phyloP scores from a whole-genome alignment of 1,284 basidiomycete genomes.

The Sanguinoderma infundibulare region DNA sequence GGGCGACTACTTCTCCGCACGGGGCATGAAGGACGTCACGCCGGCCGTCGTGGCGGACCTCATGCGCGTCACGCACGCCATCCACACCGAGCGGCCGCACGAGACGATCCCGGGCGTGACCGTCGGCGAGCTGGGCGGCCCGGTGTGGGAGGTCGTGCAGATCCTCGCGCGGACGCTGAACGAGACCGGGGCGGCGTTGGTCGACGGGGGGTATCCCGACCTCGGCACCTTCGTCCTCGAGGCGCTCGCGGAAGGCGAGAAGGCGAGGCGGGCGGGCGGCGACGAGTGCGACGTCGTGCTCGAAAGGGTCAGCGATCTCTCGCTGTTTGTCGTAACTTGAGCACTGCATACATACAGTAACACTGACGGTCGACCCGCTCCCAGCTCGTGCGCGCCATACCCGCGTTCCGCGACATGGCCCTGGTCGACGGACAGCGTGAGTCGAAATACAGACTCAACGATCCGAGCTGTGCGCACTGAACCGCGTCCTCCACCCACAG shows the following conservation, averaged over 20 bases:
- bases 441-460: too few species aligned
- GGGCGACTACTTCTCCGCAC: slow-evolving; percentile 72
- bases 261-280: slow-evolving; percentile 38
- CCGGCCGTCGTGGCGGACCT: slow-evolving; percentile 70
- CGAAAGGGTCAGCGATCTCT: slow-evolving; percentile 53
- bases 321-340: too few species aligned
- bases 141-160: slow-evolving; percentile 72
- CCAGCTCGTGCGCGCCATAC: slow-evolving; percentile 75
- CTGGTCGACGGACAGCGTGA: slow-evolving; percentile 64
- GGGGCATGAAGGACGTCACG: slow-evolving; percentile 61
- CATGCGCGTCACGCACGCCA: slow-evolving; percentile 57
- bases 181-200: slow-evolving; percentile 73
- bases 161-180: slow-evolving; percentile 68
- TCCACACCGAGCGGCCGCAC: slow-evolving; percentile 76
- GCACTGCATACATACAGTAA: background rate
- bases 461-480: too few species aligned
- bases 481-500: too few species aligned
- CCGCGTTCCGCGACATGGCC: slow-evolving; percentile 78
- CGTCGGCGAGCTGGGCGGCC: slow-evolving; percentile 78
- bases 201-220: slow-evolving; percentile 63
- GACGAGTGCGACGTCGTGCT: slow-evolving; percentile 59
- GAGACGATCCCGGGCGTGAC: slow-evolving; percentile 70
- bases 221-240: slow-evolving; percentile 78
- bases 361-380: background rate
- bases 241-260: slow-evolving; percentile 61